Conservation (phyloP, 768 basidiomycete genomes). For the Lactifluus echinatus region DNA sequence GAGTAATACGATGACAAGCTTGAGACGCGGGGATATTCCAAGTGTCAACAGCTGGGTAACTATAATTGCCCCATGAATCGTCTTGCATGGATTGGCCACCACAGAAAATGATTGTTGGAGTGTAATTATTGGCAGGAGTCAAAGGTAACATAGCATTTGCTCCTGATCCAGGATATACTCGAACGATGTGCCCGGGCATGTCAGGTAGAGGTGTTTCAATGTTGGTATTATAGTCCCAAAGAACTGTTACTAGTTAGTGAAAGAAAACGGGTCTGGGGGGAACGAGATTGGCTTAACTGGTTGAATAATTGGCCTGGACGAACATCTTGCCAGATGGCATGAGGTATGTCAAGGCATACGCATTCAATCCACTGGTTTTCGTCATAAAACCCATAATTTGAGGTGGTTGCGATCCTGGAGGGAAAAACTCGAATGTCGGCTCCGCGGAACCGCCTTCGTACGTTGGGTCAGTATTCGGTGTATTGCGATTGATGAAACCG, state of each 20-base stretch:
- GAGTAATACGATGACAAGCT: slow-evolving; percentile 78
- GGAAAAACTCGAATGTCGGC: slow-evolving; percentile 79
- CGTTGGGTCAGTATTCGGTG: slow-evolving; percentile 58
- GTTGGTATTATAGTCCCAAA: slow-evolving; percentile 49
- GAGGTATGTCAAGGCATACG: slow-evolving; percentile 66
- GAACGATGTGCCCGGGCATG: slow-evolving; percentile 66
- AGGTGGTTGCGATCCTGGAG: slow-evolving; percentile 41
- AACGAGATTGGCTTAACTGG: slow-evolving; percentile 38
- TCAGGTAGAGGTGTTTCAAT: slow-evolving; percentile 53
- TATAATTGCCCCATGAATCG: slow-evolving; percentile 67
- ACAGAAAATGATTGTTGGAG: slow-evolving; percentile 81
- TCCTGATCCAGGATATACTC: slow-evolving; percentile 87
- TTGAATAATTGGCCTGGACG: slow-evolving; percentile 74
- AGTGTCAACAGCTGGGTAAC: slow-evolving; percentile 62
- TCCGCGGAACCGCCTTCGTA: slow-evolving; percentile 64
- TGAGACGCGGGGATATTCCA: slow-evolving; percentile 60
- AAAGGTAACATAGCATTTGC: slow-evolving; percentile 87
- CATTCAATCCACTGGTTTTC: slow-evolving; percentile 66
- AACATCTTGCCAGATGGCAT: slow-evolving; percentile 73
- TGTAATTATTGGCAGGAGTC: slow-evolving; percentile 82
- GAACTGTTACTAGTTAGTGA: slow-evolving; percentile 26
- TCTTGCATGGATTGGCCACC: slow-evolving; percentile 79
- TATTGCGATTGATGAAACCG: slow-evolving; percentile 73
- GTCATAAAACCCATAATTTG: slow-evolving; percentile 59
- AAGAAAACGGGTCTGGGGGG: slow-evolving; percentile 3